Base-by-base conservation (phyloP, 106 monocot genomes). In the Platanthera zijinensis region DNA sequence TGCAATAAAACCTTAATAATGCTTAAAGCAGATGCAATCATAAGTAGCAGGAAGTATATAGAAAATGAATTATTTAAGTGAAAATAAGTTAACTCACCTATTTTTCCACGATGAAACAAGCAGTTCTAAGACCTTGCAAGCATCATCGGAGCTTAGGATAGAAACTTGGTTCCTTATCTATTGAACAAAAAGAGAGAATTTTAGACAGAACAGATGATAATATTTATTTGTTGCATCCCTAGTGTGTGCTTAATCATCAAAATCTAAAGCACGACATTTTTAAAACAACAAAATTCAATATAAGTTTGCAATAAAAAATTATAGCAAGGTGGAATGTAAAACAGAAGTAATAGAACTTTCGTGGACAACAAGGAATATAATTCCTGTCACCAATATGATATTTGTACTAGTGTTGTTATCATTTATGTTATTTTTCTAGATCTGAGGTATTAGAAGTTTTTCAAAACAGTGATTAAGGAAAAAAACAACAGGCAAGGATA, bases 51-150 rank as follows among this genome's bases (percentile, higher is more conserved):
- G 30, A 68, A 68, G 5, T 18, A 12, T 68, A 15, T 2, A 62
- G 17, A 15, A 28, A 68, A 18, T 4, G n/a, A 68, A n/a, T 62
- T 12, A 45, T 45, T 63, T 63, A 63, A 6, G n/a, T 68, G 68
- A 39, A 1, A 30, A 71, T 49, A 71, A 71, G 15, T 49, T 48
- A 48, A 69, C 71, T 25, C 69, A 90, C 93, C 93, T 83, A 86
- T 74, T 74, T 83, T 74, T 86, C 93, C 88, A 94, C 67, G 84
- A 64, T 76, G 84, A 72, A 46, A 88, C 78, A 73, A 90, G 83
- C 45, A 71, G 52, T 56, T 88, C 85, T 52, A 90, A 76, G 19
- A 84, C 72, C 45, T 86, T 79, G 79, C 78, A 83, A 78, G 83
- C 93, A 76, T 90, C 88, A 74, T 28, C 68, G 14, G 83, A 57